Evolutionary conservation across 306 rosid genomes (phyloP).

Genomic region (Lathyrus oleraceus): DNA sequence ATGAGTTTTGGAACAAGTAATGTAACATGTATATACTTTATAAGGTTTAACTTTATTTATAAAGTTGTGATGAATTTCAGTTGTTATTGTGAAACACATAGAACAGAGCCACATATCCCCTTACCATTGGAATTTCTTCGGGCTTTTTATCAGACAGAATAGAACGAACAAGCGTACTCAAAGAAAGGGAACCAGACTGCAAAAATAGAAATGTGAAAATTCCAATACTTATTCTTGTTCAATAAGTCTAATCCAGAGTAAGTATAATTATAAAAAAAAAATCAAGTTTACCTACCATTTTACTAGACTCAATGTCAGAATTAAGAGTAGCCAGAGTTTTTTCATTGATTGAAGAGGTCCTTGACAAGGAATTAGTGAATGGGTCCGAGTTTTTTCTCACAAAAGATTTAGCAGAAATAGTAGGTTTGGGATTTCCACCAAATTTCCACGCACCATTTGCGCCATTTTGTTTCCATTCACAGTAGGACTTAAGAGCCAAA

Average conservation of each 20-base stretch:
- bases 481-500: constrained; percentile 79
- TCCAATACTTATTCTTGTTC: constrained; percentile 18
- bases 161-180: constrained; percentile 72
- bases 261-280: constrained; percentile 19
- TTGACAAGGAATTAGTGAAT: constrained; percentile 74
- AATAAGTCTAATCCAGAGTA: constrained; percentile 23
- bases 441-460: constrained; percentile 84
- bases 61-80: constrained; percentile 17
- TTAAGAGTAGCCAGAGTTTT: constrained; percentile 46
- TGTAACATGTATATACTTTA: not conserved
- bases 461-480: constrained; percentile 84
- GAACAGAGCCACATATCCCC: constrained; percentile 17
- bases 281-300: constrained; percentile 75
- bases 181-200: constrained; percentile 68
- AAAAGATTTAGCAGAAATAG: constrained; percentile 57
- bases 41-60: not conserved
- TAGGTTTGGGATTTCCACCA: constrained; percentile 79
- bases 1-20: not conserved
- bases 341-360: constrained; percentile 67
- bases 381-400: constrained; percentile 87
- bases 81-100: constrained; percentile 12
- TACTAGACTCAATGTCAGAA: constrained; percentile 58
- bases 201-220: constrained; percentile 17
- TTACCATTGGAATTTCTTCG: constrained; percentile 89
- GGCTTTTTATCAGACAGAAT: constrained; percentile 78